A percentile compares a stretch with the other conserved stretches of the same genome.
These are phyloP conservation scores for Tetradesmus lagerheimii DNA, from an alignment of 139 green algal genomes.

Conservation along the genomic window DNA sequence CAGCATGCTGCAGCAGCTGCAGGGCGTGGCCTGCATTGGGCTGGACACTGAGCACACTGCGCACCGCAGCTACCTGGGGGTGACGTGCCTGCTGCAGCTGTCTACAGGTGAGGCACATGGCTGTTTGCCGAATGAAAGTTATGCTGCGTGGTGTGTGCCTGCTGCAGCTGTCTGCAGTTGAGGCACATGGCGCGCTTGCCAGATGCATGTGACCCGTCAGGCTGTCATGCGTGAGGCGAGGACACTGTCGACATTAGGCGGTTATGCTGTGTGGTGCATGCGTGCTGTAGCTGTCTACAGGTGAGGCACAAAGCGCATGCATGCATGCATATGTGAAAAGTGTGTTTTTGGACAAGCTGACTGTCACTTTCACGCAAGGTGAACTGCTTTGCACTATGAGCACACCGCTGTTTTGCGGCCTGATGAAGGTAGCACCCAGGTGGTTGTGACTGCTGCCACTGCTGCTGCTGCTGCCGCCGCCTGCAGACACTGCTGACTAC, in stretches of 20 bases:
- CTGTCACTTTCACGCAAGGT: not conserved
- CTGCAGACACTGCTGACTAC: constrained; percentile 64
- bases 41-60: constrained; percentile 81
- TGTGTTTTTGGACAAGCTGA: too few relatives aligned
- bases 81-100: constrained; percentile 86
- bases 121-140: too few relatives aligned
- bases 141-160: too few relatives aligned
- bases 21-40: constrained; percentile 54
- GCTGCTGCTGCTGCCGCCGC: not conserved
- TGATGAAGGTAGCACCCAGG: too few relatives aligned
- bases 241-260: too few relatives aligned
- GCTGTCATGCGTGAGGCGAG: too few relatives aligned
- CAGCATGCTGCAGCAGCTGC: constrained; percentile 48
- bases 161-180: too few relatives aligned
- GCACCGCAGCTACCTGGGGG: constrained; percentile 72
- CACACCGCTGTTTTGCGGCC: too few relatives aligned
- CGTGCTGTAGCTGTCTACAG: constrained; percentile 82
- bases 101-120: constrained; percentile 56
- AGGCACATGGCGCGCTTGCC: too few relatives aligned
- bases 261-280: too few relatives aligned
- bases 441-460: constrained; percentile 16
- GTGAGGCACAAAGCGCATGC: not conserved
- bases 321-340: not conserved
- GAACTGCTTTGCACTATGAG: too few relatives aligned
- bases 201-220: too few relatives aligned